These are phyloP conservation scores for Candida insectorum DNA, from an alignment of 805 yeast genomes.

Conservation along the genomic window DNA sequence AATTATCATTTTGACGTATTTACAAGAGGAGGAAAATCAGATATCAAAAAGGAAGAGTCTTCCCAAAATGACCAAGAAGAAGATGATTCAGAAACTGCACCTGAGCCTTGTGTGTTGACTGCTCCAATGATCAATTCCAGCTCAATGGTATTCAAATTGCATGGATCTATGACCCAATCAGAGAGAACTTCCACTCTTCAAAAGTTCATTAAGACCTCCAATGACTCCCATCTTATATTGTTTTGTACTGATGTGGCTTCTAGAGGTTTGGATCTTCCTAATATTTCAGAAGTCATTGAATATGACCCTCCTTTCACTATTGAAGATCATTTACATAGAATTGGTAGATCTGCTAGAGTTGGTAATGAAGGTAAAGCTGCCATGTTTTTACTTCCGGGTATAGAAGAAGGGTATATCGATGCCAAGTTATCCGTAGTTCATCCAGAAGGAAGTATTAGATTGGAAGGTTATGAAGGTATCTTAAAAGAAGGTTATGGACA, in stretches of 20 bases:
- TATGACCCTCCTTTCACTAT: constrained; percentile 92
- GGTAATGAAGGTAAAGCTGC: constrained; percentile 79
- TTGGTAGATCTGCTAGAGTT: constrained; percentile 98
- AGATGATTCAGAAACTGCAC: constrained; percentile 18
- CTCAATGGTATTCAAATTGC: constrained; percentile 60
- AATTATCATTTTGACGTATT: constrained; percentile 84
- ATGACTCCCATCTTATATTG: constrained; percentile 55
- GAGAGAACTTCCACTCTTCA: constrained; percentile 74
- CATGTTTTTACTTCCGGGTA: constrained; percentile 81
- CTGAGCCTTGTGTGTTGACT: constrained; percentile 41
- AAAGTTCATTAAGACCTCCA: constrained; percentile 44
- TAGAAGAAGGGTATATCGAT: constrained; percentile 79
- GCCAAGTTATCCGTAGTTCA: constrained; percentile 40
- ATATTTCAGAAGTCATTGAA: constrained; percentile 82
- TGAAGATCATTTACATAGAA: constrained; percentile 94
- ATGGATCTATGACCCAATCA: constrained; percentile 88
- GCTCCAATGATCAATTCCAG: constrained; percentile 50
- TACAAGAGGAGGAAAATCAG: constrained; percentile 52
- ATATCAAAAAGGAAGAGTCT: constrained; percentile 26
- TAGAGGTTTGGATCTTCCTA: constrained; percentile 91
- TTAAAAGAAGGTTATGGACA: constrained; percentile 36
- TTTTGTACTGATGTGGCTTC: constrained; percentile 98
- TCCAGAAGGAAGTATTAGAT: constrained; percentile 32
- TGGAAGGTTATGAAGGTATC: constrained; percentile 31
- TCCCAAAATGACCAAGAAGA: constrained; percentile 11